Evolutionary conservation across 352 stramenopile species (phyloP).

Genomic region (Saprolegnia diclina): DNA sequence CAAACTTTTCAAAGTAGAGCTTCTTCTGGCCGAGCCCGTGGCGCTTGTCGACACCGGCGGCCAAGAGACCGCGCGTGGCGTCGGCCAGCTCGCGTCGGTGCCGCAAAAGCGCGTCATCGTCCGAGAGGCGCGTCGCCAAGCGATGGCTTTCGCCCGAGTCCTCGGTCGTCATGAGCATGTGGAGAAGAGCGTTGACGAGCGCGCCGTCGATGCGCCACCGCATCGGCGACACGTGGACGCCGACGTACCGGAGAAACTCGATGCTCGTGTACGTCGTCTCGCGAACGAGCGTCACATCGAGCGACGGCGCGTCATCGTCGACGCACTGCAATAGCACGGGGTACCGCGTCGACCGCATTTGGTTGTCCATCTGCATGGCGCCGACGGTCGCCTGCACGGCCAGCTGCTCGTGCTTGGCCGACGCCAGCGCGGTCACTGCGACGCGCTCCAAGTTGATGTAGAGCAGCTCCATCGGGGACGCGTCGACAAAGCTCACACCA

Average conservation of each 20-base stretch:
- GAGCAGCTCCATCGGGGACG: slow-evolving; percentile 64
- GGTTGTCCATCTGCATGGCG: slow-evolving; percentile 85
- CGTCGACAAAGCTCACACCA: slow-evolving; percentile 72
- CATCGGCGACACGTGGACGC: slow-evolving; percentile 55
- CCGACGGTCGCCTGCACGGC: slow-evolving; percentile 33
- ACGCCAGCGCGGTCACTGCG: background rate
- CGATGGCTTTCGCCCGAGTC: background rate
- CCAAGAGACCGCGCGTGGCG: slow-evolving; percentile 20
- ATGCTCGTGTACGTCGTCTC: slow-evolving; percentile 82
- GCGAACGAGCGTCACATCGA: slow-evolving; percentile 74
- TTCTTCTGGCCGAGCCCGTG: slow-evolving; percentile 44
- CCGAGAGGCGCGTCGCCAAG: background rate
- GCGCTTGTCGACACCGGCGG: slow-evolving; percentile 27
- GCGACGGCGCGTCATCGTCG: slow-evolving; percentile 57
- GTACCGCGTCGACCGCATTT: slow-evolving; percentile 73
- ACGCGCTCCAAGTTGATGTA: slow-evolving; percentile 55
- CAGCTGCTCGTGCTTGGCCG: background rate
- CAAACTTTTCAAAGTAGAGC: slow-evolving; percentile 86
- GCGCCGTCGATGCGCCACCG: slow-evolving; percentile 78
- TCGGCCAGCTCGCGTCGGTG: slow-evolving; percentile 3
- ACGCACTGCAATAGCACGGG: slow-evolving; percentile 80
- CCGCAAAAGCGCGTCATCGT: background rate
- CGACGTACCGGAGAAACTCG: slow-evolving; percentile 84
- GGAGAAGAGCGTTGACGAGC: slow-evolving; percentile 29
- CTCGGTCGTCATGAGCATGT: slow-evolving; percentile 7